Evolutionary conservation across 371 early-diverging fungal genomes (phyloP).

Genomic region (Mucor racemosus): DNA sequence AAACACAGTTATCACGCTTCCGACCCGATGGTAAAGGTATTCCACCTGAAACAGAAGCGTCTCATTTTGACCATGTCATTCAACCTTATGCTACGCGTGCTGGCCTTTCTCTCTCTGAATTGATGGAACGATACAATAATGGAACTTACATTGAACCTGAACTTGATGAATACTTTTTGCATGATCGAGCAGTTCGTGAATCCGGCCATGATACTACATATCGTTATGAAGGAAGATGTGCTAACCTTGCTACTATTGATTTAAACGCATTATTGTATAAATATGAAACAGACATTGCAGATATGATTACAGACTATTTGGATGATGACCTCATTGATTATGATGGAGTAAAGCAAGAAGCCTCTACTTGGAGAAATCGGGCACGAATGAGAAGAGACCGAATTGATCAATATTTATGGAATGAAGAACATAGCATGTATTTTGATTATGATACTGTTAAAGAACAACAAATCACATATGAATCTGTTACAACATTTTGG

Average conservation of each 20-base stretch:
- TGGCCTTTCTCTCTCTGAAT: slow-evolving; percentile 69
- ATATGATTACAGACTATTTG: slow-evolving; percentile 66
- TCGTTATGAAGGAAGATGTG: slow-evolving; percentile 86
- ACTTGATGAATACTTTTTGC: slow-evolving; percentile 89
- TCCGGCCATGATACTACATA: slow-evolving; percentile 96
- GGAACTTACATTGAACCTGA: slow-evolving; percentile 70
- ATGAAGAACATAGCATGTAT: slow-evolving; percentile 73
- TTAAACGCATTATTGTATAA: slow-evolving; percentile 87
- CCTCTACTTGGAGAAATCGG: slow-evolving; percentile 53
- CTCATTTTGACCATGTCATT: slow-evolving; percentile 87
- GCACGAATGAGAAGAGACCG: slow-evolving; percentile 48
- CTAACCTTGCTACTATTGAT: slow-evolving; percentile 87
- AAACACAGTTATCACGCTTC: slow-evolving; percentile 77
- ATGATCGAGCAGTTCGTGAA: slow-evolving; percentile 94
- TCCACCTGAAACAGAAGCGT: slow-evolving; percentile 93
- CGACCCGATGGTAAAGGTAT: slow-evolving; percentile 87
- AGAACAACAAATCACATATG: slow-evolving; percentile 62
- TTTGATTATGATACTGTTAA: slow-evolving; percentile 82
- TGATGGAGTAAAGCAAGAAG: slow-evolving; percentile 24
- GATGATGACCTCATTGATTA: slow-evolving; percentile 44
- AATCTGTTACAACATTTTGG: slow-evolving; percentile 80
- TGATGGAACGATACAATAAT: slow-evolving; percentile 63
- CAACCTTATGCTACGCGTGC: slow-evolving; percentile 75
- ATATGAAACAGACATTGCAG: slow-evolving; percentile 89
- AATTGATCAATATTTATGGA: slow-evolving; percentile 80